Evolutionary conservation across 345 rosid species (phyloP).

Genomic region (Linum trigynum): DNA sequence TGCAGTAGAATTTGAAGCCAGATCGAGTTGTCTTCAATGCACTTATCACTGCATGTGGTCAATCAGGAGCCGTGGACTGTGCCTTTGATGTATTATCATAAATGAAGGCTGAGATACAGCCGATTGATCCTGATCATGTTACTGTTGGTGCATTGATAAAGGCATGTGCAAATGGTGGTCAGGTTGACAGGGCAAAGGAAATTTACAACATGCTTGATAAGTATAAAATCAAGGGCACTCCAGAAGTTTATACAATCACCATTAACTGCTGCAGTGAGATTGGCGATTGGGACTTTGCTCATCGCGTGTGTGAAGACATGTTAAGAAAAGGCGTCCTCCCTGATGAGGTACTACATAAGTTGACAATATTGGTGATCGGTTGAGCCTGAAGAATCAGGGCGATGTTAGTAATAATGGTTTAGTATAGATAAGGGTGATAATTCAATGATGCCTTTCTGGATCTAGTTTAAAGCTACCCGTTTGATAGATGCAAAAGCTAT

Average conservation of each 20-base stretch:
- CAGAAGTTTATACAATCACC: conserved; percentile 87
- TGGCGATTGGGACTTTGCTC: conserved; percentile 85
- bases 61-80: conserved; percentile 92
- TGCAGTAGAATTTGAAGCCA: conserved; percentile 97
- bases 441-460: neutral
- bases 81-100: conserved; percentile 97
- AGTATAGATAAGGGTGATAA: too few relatives aligned
- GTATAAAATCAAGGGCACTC: conserved; percentile 74
- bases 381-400: too few relatives aligned
- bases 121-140: conserved; percentile 91
- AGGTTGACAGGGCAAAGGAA: conserved; percentile 75
- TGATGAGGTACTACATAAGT: conserved; percentile 50
- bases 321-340: conserved; percentile 65
- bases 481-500: neutral
- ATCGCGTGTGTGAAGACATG: conserved; percentile 63
- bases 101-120: conserved; percentile 73
- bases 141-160: conserved; percentile 82
- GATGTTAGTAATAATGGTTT: too few relatives aligned
- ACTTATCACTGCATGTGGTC: conserved; percentile 93
- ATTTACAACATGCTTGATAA: conserved; percentile 65
- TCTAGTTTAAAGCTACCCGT: neutral
- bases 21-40: conserved; percentile 98
- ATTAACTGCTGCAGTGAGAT: conserved; percentile 69
- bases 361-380: neutral
- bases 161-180: conserved; percentile 82